phyloP scores from a whole-genome alignment of 441 rosid genomes.

The Pelargonium australe region DNA sequence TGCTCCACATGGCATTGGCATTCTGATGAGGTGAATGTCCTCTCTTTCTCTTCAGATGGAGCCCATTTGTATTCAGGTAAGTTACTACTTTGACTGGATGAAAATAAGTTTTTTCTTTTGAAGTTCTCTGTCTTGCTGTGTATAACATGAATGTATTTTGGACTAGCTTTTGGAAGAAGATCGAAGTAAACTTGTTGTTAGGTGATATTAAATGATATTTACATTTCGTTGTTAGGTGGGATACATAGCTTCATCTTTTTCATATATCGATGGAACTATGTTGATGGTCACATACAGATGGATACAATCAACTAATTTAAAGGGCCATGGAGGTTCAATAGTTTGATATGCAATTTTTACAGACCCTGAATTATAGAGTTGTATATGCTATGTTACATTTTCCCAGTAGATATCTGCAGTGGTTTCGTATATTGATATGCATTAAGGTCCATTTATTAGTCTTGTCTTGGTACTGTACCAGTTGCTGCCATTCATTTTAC shows the following conservation, averaged over 20 bases:
- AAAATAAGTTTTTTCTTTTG: neutral
- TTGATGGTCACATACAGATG: neutral
- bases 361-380: constrained; percentile 6
- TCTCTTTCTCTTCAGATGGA: constrained; percentile 91
- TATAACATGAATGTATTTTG: neutral
- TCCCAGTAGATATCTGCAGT: neutral
- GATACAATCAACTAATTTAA: neutral
- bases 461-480: neutral
- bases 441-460: neutral
- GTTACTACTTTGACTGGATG: constrained; percentile 4
- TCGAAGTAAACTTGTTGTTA: neutral
- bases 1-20: constrained; percentile 99
- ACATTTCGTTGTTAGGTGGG: neutral
- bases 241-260: neutral
- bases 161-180: neutral
- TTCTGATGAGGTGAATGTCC: constrained; percentile 57
- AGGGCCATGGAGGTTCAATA: neutral
- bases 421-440: neutral
- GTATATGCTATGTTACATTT: neutral
- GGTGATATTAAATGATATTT: neutral
- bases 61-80: constrained; percentile 85
- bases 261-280: neutral
- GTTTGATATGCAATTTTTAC: neutral
- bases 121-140: neutral
- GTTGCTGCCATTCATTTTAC: neutral